phyloP scores from a whole-genome alignment of 768 basidiomycete genomes.

The Lactarius sp. region DNA sequence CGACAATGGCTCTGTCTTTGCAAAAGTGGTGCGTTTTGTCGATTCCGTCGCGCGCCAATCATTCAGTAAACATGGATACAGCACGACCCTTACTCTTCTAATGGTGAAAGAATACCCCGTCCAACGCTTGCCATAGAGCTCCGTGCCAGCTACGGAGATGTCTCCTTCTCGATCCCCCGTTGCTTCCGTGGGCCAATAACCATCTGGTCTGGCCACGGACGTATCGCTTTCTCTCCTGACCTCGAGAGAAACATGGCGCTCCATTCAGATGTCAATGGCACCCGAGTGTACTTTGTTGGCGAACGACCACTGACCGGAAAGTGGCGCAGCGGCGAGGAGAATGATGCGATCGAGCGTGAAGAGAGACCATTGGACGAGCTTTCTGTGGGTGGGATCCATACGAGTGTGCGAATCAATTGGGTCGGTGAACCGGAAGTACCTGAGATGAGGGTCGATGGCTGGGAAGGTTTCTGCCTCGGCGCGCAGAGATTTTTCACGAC shows the following conservation, averaged over 20 bases:
- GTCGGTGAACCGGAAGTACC: slow-evolving; percentile 9
- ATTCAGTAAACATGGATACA: background rate
- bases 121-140: slow-evolving; percentile 5
- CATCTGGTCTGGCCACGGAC: background rate
- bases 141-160: slow-evolving; percentile 1
- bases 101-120: background rate
- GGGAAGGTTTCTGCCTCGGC: background rate
- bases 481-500: background rate
- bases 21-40: slow-evolving; percentile 8
- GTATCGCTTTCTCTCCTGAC: slow-evolving; percentile 1
- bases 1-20: background rate
- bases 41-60: too few relatives aligned
- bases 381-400: too few relatives aligned
- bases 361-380: background rate
- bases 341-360: background rate
- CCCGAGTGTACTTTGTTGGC: slow-evolving; percentile 9
- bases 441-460: background rate
- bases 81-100: background rate
- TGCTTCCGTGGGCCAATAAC: slow-evolving; percentile 8
- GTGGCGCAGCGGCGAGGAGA: background rate
- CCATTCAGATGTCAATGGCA: background rate
- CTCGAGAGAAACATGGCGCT: background rate
- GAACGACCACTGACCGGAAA: background rate
- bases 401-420: too few relatives aligned
- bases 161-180: slow-evolving; percentile 6